These are phyloP conservation scores for Phylloporus sp. DNA, from an alignment of 768 basidiomycete species.

Conservation along the genomic window DNA sequence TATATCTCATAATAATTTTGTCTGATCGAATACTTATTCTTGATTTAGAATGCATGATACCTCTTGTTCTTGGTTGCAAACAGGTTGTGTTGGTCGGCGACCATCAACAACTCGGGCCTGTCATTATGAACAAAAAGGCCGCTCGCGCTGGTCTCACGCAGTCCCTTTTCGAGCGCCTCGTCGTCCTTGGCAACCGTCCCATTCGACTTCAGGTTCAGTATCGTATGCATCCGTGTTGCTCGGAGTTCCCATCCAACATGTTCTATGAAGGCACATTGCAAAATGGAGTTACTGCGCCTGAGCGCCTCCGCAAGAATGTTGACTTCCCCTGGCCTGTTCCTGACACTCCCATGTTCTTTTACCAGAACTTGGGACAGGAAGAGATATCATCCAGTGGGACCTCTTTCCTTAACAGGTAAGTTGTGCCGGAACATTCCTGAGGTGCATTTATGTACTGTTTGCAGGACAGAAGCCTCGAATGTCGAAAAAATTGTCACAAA, in stretches of 20 bases:
- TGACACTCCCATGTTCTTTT: conserved; percentile 99
- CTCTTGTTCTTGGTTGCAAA: conserved; percentile 95
- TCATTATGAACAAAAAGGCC: conserved; percentile 99
- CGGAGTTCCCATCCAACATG: conserved; percentile 99
- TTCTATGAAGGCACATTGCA: conserved; percentile 99
- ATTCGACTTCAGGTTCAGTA: conserved; percentile 99
- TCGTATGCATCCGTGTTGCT: conserved; percentile 99
- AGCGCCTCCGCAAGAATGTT: conserved; percentile 94
- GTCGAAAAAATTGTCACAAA: conserved; percentile 99
- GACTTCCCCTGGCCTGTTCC: conserved; percentile 99
- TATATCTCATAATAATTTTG: conserved; percentile 29
- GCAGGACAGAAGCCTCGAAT: conserved; percentile 94
- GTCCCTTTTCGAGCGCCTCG: conserved; percentile 96
- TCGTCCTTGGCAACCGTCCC: conserved; percentile 91
- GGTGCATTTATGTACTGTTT: conserved; percentile 5
- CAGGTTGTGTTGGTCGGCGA: conserved; percentile 98
- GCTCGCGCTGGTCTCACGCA: conserved; percentile 98
- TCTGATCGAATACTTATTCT: conserved; percentile 6
- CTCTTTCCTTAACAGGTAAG: conserved; percentile 89
- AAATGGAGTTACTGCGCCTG: conserved; percentile 98
- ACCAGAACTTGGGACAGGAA: conserved; percentile 98
- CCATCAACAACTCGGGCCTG: conserved; percentile 94
- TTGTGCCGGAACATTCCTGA: background rate
- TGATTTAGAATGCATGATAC: conserved; percentile 93
- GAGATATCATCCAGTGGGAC: conserved; percentile 99